Evolutionary conservation across 805 yeast genomes (phyloP).

Genomic region (Candida khao-thaluensis): DNA sequence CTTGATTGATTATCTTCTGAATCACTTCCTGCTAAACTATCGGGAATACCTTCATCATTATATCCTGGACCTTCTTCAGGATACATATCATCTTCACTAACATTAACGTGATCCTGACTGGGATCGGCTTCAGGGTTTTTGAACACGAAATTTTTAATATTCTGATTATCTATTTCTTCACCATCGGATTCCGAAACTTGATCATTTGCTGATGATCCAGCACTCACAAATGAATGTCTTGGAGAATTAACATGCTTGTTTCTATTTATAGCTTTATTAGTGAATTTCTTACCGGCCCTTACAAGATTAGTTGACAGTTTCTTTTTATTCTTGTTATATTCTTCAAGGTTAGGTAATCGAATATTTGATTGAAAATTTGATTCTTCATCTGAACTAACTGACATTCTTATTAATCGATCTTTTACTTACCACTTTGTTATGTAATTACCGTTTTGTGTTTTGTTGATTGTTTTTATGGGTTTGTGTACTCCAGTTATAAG

Average conservation of each 20-base stretch:
- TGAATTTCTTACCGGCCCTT: conserved; percentile 24
- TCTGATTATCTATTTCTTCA: conserved; percentile 8
- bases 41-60: conserved; percentile 8
- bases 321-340: conserved; percentile 18
- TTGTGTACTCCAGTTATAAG: too few relatives aligned
- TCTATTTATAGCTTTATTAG: conserved; percentile 9
- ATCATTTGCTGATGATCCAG: conserved; percentile 23
- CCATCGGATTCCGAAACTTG: conserved; percentile 14
- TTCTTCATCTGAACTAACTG: conserved; percentile 33
- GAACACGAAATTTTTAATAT: conserved; percentile 25
- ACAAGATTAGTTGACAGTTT: conserved; percentile 23
- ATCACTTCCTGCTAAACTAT: conserved; percentile 13
- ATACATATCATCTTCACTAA: conserved; percentile 3
- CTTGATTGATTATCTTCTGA: conserved; percentile 10
- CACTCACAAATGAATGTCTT: conserved; percentile 28
- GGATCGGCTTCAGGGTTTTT: conserved; percentile 3
- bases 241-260: conserved; percentile 14
- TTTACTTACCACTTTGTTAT: too few relatives aligned
- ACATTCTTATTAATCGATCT: too few relatives aligned
- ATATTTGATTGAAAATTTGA: conserved; percentile 25
- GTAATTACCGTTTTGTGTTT: too few relatives aligned
- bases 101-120: not conserved
- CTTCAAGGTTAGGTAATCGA: conserved; percentile 29
- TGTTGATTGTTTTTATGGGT: not conserved
- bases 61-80: not conserved